Base-by-base conservation (phyloP, 1,139 yeast genomes). In the Suhomyces atakaporum region DNA sequence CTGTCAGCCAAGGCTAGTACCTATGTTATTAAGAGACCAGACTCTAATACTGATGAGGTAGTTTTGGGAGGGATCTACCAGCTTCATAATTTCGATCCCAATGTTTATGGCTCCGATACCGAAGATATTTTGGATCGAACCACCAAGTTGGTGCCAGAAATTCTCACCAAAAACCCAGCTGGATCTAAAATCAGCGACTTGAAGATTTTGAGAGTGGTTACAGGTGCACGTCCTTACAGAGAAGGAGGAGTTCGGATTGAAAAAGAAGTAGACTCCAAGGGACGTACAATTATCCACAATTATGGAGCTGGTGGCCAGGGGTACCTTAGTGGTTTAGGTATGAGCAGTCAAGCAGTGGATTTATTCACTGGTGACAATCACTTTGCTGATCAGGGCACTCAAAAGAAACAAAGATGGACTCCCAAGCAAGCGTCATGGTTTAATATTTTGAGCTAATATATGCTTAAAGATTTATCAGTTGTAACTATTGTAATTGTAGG, bases 301-400 rank as follows among this genome's bases (percentile, higher is more conserved):
- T 51, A 49, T 29, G 55, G 55, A 5, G 55, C 55, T 10, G 42
- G 51, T n/a, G 55, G 55, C 7, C 48, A 49, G 22, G 55, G 55
- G 3, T 51, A 46, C 37, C 51, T 45, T 24, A 44, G 49, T 4
- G 55, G 55, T 10, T 33, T 45, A 9, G 53, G 53, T 2, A 50
- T 50, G 55, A 50, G 50, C 6, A 28, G 33, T 10, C 40, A 36
- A 20, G 48, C 47, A 0, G 47, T 35, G 7, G 35, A 23, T 12
- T 39, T 19, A 8, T 22, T 8, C 12, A 8, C n/a, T 5, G 24
- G 24, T 7, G 12, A 8, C 5, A n/a, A 22, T 8, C 24, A 22
- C 10, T 10, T n/a, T n/a, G 5, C 24, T 10, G 11, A 18, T 18
- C 24, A 22, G 11, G 6, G 11, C 24, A 22, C 6, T n/a, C 24